phyloP scores from a whole-genome alignment of 2,329 filamentous ascomycete species.

The Neofusicoccum laricinum region DNA sequence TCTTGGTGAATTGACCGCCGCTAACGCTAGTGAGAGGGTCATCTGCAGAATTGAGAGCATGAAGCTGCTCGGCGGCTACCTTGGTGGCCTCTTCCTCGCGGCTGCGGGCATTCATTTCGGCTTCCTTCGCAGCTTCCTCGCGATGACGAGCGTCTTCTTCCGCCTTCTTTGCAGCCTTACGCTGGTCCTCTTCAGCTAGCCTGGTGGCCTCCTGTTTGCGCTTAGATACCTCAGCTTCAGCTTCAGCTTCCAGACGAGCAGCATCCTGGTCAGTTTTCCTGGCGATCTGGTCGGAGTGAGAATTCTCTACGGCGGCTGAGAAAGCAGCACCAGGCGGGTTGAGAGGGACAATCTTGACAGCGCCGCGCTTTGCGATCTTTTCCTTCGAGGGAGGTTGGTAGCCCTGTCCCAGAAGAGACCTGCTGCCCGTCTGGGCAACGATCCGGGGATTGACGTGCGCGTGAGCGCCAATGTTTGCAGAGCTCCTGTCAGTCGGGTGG shows the following conservation, averaged over 20 bases:
- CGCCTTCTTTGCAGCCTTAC: neutral
- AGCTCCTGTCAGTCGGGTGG: neutral
- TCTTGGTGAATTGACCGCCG: neutral
- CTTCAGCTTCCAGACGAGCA: neutral
- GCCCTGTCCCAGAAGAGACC: constrained; percentile 4
- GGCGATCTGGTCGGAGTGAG: too few relatives aligned
- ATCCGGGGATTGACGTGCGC: neutral
- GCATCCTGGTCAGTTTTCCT: too few relatives aligned
- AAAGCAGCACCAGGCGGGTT: neutral
- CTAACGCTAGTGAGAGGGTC: neutral
- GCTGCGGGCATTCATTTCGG: neutral
- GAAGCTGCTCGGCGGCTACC: neutral
- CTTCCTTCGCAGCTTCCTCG: neutral
- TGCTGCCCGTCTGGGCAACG: neutral
- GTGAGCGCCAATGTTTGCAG: too few relatives aligned
- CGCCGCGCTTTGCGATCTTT: neutral
- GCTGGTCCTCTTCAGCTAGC: neutral
- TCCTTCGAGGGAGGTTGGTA: constrained; percentile 12
- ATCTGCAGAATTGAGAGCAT: neutral
- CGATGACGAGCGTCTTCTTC: neutral
- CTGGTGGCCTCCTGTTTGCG: neutral
- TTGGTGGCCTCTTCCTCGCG: neutral
- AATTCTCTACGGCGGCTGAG: too few relatives aligned
- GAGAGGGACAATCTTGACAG: constrained; percentile 1
- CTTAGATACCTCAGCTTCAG: neutral